Percentiles rank a stretch among this genome's conserved stretches.
These are phyloP conservation scores for Musa balbisiana DNA, from an alignment of 202 grass and related monocot genomes.

Conservation along the genomic window DNA sequence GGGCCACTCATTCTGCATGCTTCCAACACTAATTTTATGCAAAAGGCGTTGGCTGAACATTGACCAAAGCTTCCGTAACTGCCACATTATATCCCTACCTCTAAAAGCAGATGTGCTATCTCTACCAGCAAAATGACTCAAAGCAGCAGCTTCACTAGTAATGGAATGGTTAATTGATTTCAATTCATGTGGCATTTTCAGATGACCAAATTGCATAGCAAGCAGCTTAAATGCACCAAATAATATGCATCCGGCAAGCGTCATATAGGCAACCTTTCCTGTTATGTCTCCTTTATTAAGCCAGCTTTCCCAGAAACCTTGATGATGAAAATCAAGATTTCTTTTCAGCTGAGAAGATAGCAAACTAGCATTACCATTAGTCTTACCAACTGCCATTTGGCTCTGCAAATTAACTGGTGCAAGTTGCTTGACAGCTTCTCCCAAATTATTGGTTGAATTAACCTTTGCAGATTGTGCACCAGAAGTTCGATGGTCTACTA, in stretches of 20 bases:
- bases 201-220: conserved; percentile 44
- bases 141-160: conserved; percentile 18
- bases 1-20: conserved; percentile 24
- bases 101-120: conserved; percentile 29
- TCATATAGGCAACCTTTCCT: conserved; percentile 54
- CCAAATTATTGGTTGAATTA: conserved; percentile 59
- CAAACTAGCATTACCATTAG: conserved; percentile 27
- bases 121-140: conserved; percentile 27
- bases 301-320: conserved; percentile 46
- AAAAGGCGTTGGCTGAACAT: conserved; percentile 37
- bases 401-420: conserved; percentile 50
- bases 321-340: conserved; percentile 41
- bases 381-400: conserved; percentile 34
- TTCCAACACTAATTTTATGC: conserved; percentile 27
- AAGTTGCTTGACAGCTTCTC: conserved; percentile 91
- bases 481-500: conserved; percentile 33
- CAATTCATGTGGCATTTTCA: conserved; percentile 8
- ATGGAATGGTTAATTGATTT: conserved; percentile 8
- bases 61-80: conserved; percentile 47
- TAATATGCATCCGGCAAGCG: conserved; percentile 54
- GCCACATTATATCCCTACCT: conserved; percentile 31
- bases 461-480: conserved; percentile 42
- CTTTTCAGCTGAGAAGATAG: conserved; percentile 56
- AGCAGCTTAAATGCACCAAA: conserved; percentile 54
- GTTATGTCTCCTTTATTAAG: conserved; percentile 36